Evolutionary conservation across 306 rosid genomes (phyloP), one percentile per base, ranked within the genome.

Genomic region (Cicer chorassanicum): DNA sequence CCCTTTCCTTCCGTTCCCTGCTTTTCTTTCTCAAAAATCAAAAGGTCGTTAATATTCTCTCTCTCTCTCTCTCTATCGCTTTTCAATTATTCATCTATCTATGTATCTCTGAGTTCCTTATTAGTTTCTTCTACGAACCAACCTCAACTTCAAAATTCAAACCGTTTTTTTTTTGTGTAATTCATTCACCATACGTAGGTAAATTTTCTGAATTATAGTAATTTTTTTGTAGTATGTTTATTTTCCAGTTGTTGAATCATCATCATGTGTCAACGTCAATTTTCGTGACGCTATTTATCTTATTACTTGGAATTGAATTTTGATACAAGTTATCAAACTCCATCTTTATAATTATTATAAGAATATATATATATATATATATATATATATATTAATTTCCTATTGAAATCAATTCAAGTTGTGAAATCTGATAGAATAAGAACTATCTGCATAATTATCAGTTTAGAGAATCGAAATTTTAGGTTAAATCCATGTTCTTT

Each of bases 21-120:
- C 86, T 88, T 94, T 90, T 86, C 81, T 70, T 80, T 78, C 82
- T 65, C 86, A 69, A 73, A 56, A 81, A 70, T 72, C 82, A 65
- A 73, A 86, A 93, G 93, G 97, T 86, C 34, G 18, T 74, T 67
- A 9, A 60, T 63, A 79, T 83, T 57, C 9, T 43, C 29, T 18
- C 24, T 71, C 13, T 21, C 13, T 18, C 14, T 40, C 7, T n/a
- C 1, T 7, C 9, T 43, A 5, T n/a, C 2, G 34, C 6, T 0
- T 51, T 42, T 65, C 72, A 19, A 45, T 38, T 43, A 9, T 19
- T 46, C 57, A 54, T 38, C 42, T 14, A 38, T 16, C 46, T 29
- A 70, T 55, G 24, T 60, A 21, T 43, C 81, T 77, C 1, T 55
- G 70, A 57, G 50, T 68, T 73, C 50, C 9, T 1, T 10, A 21